phyloP scores from a whole-genome alignment of 2,329 filamentous ascomycete species.

The Hypoxylon sp. region DNA sequence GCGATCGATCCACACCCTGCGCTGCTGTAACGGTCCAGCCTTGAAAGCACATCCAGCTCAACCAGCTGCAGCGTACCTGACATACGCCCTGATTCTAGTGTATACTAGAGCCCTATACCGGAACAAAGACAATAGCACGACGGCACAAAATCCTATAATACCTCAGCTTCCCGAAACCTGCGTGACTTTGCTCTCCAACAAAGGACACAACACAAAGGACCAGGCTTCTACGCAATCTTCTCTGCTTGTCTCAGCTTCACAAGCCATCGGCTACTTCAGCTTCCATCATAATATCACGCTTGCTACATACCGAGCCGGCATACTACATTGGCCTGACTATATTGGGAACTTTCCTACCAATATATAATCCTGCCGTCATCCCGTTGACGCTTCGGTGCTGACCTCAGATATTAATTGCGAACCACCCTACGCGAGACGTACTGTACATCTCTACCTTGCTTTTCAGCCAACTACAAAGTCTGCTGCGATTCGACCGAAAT shows the following conservation, averaged over 20 bases:
- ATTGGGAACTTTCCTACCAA: slow-evolving; percentile 41
- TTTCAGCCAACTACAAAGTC: slow-evolving; percentile 40
- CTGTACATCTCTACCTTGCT: slow-evolving; percentile 25
- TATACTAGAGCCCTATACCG: slow-evolving; percentile 45
- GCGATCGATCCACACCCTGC: slow-evolving; percentile 47
- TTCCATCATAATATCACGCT: slow-evolving; percentile 42
- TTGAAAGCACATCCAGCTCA: slow-evolving; percentile 44
- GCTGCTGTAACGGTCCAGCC: slow-evolving; percentile 46
- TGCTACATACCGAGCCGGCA: slow-evolving; percentile 40
- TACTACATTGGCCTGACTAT: slow-evolving; percentile 34
- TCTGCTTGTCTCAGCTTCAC: slow-evolving; percentile 49
- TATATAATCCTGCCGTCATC: slow-evolving; percentile 53
- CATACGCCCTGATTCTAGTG: slow-evolving; percentile 41
- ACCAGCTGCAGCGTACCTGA: slow-evolving; percentile 48
- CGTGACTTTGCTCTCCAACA: slow-evolving; percentile 44
- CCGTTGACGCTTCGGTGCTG: slow-evolving; percentile 52
- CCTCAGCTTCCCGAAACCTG: slow-evolving; percentile 50
- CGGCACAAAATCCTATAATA: slow-evolving; percentile 51
- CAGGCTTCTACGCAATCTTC: slow-evolving; percentile 45
- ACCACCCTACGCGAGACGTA: slow-evolving; percentile 41
- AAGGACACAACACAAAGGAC: slow-evolving; percentile 37
- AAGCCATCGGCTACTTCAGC: slow-evolving; percentile 43
- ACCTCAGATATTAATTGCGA: slow-evolving; percentile 53
- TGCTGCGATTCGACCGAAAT: slow-evolving; percentile 49
- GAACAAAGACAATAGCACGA: slow-evolving; percentile 48